Evolutionary conservation across 805 yeast species (phyloP).

Genomic region (Zygosaccharomyces pseudorouxii): DNA sequence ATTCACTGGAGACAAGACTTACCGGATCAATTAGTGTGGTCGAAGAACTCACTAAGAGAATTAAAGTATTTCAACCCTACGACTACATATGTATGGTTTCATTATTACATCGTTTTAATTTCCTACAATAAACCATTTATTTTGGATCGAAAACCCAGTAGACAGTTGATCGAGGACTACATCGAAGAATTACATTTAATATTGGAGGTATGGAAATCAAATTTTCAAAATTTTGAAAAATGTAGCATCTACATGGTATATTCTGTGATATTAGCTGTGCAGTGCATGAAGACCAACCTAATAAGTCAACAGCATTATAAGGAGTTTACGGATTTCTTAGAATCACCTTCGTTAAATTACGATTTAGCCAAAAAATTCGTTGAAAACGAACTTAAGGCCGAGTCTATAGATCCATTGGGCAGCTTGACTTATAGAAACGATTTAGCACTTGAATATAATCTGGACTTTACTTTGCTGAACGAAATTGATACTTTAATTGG

Average conservation of each 20-base stretch:
- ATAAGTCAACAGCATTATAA: conserved; percentile 15
- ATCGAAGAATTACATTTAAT: conserved; percentile 25
- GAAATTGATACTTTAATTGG: conserved; percentile 31
- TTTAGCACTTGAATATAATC: conserved; percentile 31
- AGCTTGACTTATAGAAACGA: conserved; percentile 29
- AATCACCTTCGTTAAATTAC: conserved; percentile 23
- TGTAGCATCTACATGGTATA: conserved; percentile 30
- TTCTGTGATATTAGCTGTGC: conserved; percentile 26
- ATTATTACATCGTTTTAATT: conserved; percentile 50
- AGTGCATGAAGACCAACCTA: conserved; percentile 26
- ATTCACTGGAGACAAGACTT: conserved; percentile 44
- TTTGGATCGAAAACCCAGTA: conserved; percentile 20
- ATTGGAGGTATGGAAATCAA: conserved; percentile 19
- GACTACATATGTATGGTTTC: conserved; percentile 44
- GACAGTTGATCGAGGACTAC: conserved; percentile 22
- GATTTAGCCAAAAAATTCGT: conserved; percentile 28
- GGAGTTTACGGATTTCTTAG: conserved; percentile 21
- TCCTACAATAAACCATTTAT: conserved; percentile 56
- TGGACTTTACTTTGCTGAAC: conserved; percentile 30
- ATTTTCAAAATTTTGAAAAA: conserved; percentile 21
- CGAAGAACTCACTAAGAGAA: conserved; percentile 33
- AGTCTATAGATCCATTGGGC: conserved; percentile 26
- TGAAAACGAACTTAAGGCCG: conserved; percentile 21
- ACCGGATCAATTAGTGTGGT: conserved; percentile 45
- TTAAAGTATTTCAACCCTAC: conserved; percentile 46